Evolutionary conservation across 495 filamentous ascomycete species (phyloP).

Genomic region (Penicillium coffeae): DNA sequence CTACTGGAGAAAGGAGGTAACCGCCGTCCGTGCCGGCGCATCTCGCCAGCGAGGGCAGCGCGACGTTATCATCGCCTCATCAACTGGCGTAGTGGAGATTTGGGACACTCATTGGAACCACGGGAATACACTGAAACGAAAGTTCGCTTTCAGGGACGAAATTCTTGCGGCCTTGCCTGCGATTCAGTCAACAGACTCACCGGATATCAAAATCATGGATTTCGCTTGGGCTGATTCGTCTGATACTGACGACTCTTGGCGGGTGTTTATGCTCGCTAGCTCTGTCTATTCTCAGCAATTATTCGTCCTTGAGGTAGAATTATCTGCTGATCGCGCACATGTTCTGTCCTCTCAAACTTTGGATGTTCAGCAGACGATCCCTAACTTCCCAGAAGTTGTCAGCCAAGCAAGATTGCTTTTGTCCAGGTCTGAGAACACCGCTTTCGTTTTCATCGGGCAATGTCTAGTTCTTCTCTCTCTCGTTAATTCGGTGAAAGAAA

Average conservation of each 20-base stretch:
- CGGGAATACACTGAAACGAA: constrained; percentile 51
- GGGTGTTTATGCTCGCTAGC: constrained; percentile 30
- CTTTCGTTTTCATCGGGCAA: constrained; percentile 75
- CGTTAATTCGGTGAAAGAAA: constrained; percentile 46
- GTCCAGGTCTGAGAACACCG: constrained; percentile 69
- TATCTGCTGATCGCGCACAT: constrained; percentile 23
- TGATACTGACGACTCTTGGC: constrained; percentile 25
- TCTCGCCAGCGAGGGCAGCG: constrained; percentile 76
- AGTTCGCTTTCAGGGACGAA: constrained; percentile 46
- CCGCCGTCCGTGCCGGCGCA: constrained; percentile 65
- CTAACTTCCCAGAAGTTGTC: constrained; percentile 30
- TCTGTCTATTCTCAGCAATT: constrained; percentile 20
- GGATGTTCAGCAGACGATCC: constrained; percentile 18
- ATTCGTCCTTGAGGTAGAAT: constrained; percentile 26
- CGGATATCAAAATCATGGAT: constrained; percentile 35
- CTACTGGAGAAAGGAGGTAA: constrained; percentile 67
- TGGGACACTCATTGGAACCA: constrained; percentile 89
- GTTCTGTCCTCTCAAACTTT: constrained; percentile 30
- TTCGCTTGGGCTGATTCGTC: constrained; percentile 24
- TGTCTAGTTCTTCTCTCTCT: constrained; percentile 75
- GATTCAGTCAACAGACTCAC: constrained; percentile 29
- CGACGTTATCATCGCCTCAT: constrained; percentile 72
- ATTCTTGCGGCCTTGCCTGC: constrained; percentile 19
- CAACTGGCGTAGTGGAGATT: constrained; percentile 67
- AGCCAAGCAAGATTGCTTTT: constrained; percentile 67